Evolutionary conservation across 768 basidiomycete species (phyloP).

Genomic region (Tubosaeta sp.): DNA sequence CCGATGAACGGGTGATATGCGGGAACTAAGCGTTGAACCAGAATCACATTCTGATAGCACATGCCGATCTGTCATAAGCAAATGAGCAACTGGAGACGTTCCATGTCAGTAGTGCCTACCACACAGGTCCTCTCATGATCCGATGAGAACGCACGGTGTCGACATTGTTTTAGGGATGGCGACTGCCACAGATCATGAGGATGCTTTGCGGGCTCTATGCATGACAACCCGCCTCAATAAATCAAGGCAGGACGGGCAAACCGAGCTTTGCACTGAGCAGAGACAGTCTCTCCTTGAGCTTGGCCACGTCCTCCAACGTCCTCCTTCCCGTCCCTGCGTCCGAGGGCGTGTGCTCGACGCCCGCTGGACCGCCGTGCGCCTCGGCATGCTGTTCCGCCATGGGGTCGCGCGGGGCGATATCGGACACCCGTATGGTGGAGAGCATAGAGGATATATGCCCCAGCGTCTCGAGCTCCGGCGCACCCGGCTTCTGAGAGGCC

Average conservation of each 20-base stretch:
- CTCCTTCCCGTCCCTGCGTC: conserved; percentile 1
- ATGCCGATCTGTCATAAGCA: too few relatives aligned
- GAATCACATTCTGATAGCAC: too few relatives aligned
- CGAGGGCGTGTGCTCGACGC: conserved; percentile 39
- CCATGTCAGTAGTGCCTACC: too few relatives aligned
- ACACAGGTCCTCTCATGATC: too few relatives aligned
- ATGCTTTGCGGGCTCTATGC: too few relatives aligned
- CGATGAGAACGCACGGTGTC: too few relatives aligned
- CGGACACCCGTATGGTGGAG: conserved; percentile 56
- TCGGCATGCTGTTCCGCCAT: conserved; percentile 76
- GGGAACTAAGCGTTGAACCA: conserved; percentile 20
- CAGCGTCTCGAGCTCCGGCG: conserved; percentile 36
- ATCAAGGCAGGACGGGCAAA: conserved; percentile 18
- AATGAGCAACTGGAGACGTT: too few relatives aligned
- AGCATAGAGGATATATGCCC: conserved; percentile 55
- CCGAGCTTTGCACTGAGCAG: conserved; percentile 31
- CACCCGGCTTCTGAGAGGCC: conserved; percentile 23
- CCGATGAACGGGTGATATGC: conserved; percentile 14
- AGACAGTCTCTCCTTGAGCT: conserved; percentile 35
- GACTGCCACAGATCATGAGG: too few relatives aligned
- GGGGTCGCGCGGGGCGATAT: conserved; percentile 69
- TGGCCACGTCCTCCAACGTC: conserved; percentile 39
- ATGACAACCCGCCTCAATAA: neutral
- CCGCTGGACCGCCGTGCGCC: conserved; percentile 43
- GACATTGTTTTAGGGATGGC: too few relatives aligned